Conservation (phyloP, 2,329 filamentous ascomycete species). For the Scedosporium minutisporum region DNA sequence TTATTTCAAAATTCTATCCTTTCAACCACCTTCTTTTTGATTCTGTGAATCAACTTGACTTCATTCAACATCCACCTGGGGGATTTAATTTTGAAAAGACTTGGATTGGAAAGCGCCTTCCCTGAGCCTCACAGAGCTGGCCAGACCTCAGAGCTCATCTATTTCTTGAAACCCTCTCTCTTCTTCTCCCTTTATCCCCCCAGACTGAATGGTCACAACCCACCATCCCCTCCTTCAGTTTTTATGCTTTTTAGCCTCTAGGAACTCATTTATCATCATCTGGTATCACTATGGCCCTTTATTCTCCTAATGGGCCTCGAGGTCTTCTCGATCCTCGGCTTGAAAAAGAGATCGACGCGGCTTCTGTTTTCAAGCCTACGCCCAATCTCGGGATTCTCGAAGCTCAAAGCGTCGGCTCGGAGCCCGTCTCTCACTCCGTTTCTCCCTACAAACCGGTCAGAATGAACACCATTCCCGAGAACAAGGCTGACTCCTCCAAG, state of each 20-base stretch:
- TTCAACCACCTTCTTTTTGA: too few species aligned
- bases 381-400: neutral
- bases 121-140: too few species aligned
- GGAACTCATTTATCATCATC: neutral
- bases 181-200: neutral
- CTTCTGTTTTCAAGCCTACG: neutral
- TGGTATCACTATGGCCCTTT: neutral
- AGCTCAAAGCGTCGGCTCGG: too few species aligned
- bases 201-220: neutral
- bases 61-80: too few species aligned
- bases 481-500: neutral
- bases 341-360: neutral
- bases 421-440: neutral
- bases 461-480: neutral
- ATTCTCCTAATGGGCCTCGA: neutral
- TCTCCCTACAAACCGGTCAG: neutral
- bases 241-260: neutral
- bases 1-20: too few species aligned
- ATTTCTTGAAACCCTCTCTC: too few species aligned
- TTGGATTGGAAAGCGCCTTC: too few species aligned
- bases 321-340: neutral
- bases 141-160: too few species aligned
- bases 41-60: too few species aligned
- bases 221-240: neutral
- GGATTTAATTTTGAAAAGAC: too few species aligned